phyloP scores from a whole-genome alignment of 345 rosid genomes.

The Eucalyptus pumila region DNA sequence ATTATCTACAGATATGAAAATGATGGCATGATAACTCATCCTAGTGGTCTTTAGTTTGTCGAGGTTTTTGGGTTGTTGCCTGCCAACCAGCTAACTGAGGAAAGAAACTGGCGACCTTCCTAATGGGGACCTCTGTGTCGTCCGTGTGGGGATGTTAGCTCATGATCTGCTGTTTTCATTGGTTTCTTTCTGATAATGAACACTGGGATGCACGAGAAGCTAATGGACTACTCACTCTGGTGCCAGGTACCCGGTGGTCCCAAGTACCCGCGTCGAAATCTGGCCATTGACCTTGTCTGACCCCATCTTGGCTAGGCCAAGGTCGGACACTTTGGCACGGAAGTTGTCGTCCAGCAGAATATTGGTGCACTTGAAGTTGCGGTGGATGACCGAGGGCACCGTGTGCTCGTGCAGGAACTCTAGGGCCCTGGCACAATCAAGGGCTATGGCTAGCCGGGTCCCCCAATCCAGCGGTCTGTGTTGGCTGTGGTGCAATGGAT shows the following conservation, averaged over 20 bases:
- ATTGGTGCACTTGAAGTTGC: conserved; percentile 74
- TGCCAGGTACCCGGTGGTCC: conserved; percentile 75
- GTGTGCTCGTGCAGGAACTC: conserved; percentile 79
- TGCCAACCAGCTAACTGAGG: neutral
- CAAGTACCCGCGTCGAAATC: conserved; percentile 51
- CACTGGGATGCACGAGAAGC: neutral
- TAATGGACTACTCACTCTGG: conserved; percentile 70
- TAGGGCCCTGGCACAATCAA: conserved; percentile 72
- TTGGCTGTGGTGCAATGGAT: conserved; percentile 11
- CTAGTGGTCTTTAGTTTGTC: neutral
- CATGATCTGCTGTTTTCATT: neutral
- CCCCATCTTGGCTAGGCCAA: conserved; percentile 67
- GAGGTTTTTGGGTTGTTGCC: neutral
- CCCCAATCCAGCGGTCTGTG: conserved; percentile 52
- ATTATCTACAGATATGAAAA: neutral
- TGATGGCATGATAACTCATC: neutral
- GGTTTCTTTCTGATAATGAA: neutral
- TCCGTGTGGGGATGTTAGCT: neutral
- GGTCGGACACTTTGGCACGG: conserved; percentile 65
- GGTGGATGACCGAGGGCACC: conserved; percentile 63
- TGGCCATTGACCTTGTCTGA: conserved; percentile 72
- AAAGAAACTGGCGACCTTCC: conserved; percentile 13
- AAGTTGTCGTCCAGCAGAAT: conserved; percentile 48
- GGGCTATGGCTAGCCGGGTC: conserved; percentile 63
- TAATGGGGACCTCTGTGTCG: neutral